Evolutionary conservation across 2,329 filamentous ascomycete species (phyloP), one percentile per base, ranked within the genome.

Genomic region (Pezicula carpinea): DNA sequence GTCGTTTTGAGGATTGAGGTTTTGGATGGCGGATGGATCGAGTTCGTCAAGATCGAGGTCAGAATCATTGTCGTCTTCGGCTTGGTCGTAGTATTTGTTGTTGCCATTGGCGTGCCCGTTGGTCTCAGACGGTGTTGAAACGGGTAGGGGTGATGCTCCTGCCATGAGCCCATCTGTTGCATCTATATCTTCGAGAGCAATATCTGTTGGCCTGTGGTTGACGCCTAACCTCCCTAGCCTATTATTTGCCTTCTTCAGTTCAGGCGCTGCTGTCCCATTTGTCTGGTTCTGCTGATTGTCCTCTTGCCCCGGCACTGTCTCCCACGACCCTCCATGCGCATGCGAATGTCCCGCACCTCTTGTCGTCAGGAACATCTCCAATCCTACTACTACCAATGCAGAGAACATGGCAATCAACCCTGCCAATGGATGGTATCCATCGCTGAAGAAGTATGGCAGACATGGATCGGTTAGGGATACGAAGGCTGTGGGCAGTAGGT

Each of bases 291-390:
- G 64, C 2, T 72, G 69, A 3, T 73, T 71, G 29, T 76, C 74
- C 68, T 57, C 56, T 44, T 36, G 52, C 3, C 53, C 52, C 10
- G 55, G 47, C 26, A 60, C 46, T 11, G 48, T 40, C 39, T 61
- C 59, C 62, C 62, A 64, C 19, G 42, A 42, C 8, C 50, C 57
- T 19, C 55, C 64, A 53, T 83, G 80, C 1, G 76, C 74, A 58
- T 83, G 77, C 1, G 77, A 77, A 58, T 82, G 81, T 1, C 78
- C 73, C 2, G 80, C 82, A 36, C 81, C 81, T 46, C 80, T 69
- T 2, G 84, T 86, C 0, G 89, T 90, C 56, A 97, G 83, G 64
- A 90, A 89, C 69, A 93, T 95, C 66, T 97, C 92, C 44, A 96
- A 77, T 2, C 82, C 79, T 6, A 95, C 88, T 3, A 96, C 90